Base-by-base conservation (phyloP, 2,329 filamentous ascomycete species). In the Aspergillus candidus region DNA sequence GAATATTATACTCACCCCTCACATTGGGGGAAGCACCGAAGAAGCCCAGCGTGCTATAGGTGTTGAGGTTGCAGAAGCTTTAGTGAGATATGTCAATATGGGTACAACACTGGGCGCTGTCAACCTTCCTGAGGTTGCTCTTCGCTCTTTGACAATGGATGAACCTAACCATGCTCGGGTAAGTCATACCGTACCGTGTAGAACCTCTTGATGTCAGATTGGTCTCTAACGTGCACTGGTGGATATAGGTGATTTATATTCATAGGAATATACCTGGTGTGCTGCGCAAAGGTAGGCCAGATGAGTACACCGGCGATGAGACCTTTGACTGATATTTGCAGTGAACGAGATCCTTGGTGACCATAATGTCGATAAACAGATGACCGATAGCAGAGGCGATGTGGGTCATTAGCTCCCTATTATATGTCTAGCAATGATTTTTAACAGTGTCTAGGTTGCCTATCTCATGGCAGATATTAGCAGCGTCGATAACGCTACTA, bases 301-400 rank as follows among this genome's bases (percentile, higher is more conserved):
- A 36, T 39, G 12, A 8, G 11, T 38, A 3, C 8, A n/a, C 11
- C 13, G 31, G 7, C 22, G 14, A 34, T 12, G 4, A 10, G 47
- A 14, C 47, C 47, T 37, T 39, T 43, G 44, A 49, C 60, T 48
- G 61, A 38, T 29, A 4, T 5, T 38, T 17, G 15, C 51, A 83
- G 93, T 98, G 54, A 98, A 98, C 75, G 87, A 93, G 61, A 88
- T 97, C 50, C 78, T 98, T 38, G 87, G 86, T 35, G 83, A 94
- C 60, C 90, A 98, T 75, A 98, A 98, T 67, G 90, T 98, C 57
- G 91, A 96, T 73, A 97, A 97, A 77, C 93, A 98, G 72, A 97
- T 94, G 74, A 93, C 88, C 40, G 93, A 97, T 67, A 94, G 86
- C 70, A 85, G 84, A 72, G 91, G 89, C 56, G 91, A 97, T 65